Evolutionary conservation across 169 alveolate species (phyloP).

Genomic region (Eimeria maxima): DNA sequence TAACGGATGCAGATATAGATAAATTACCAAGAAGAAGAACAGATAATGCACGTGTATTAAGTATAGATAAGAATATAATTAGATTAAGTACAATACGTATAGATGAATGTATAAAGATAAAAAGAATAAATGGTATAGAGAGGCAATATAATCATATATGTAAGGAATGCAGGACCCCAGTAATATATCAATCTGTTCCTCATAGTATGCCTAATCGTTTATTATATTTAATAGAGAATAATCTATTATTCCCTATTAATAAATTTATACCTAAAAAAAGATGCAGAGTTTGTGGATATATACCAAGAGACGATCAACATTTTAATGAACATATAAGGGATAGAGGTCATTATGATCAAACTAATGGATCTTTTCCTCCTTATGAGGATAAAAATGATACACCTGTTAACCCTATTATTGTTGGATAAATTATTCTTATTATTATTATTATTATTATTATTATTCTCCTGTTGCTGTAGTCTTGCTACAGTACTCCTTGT

Average conservation of each 20-base stretch:
- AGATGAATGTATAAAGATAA: slow-evolving; percentile 41
- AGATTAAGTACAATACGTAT: slow-evolving; percentile 60
- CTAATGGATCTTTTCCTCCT: slow-evolving; percentile 33
- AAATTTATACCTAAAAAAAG: neutral
- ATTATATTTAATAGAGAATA: slow-evolving; percentile 60
- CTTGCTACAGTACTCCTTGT: no score
- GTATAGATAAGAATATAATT: slow-evolving; percentile 58
- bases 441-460: no score
- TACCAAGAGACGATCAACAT: slow-evolving; percentile 70
- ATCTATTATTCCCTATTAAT: slow-evolving; percentile 45
- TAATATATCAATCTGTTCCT: slow-evolving; percentile 80
- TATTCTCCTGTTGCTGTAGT: no score
- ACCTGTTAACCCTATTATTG: slow-evolving; percentile 80
- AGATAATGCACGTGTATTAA: slow-evolving; percentile 81
- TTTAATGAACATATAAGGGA: slow-evolving; percentile 79
- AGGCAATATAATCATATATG: slow-evolving; percentile 79
- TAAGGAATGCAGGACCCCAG: slow-evolving; percentile 75
- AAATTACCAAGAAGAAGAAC: slow-evolving; percentile 78
- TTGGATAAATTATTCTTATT: no score
- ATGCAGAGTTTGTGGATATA: slow-evolving; percentile 80
- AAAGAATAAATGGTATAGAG: slow-evolving; percentile 79
- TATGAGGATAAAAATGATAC: slow-evolving; percentile 70
- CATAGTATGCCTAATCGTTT: neutral
- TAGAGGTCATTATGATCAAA: slow-evolving; percentile 81
- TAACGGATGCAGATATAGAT: slow-evolving; percentile 82